phyloP scores from a whole-genome alignment of 495 filamentous ascomycete species.

The Clavariopsis aquatica region DNA sequence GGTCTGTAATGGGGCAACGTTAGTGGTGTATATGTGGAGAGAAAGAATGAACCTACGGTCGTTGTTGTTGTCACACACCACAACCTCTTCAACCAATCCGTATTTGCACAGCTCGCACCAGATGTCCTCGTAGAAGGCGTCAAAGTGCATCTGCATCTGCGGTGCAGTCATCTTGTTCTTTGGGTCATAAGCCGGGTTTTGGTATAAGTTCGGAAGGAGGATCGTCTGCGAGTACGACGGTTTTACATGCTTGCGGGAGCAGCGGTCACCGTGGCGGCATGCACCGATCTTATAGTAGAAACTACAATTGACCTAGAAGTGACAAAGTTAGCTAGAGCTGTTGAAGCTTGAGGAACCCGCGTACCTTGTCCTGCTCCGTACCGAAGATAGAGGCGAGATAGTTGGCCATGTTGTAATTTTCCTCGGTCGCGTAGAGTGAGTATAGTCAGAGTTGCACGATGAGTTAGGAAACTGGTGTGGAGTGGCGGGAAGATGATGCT shows the following conservation, averaged over 20 bases:
- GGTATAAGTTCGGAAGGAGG: slow-evolving; percentile 97
- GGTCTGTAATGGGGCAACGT: slow-evolving; percentile 54
- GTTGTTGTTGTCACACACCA: slow-evolving; percentile 74
- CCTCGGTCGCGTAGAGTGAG: neutral
- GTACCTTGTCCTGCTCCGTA: slow-evolving; percentile 95
- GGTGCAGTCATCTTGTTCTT: slow-evolving; percentile 93
- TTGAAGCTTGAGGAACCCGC: neutral
- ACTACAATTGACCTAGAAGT: slow-evolving; percentile 60
- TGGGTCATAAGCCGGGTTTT: slow-evolving; percentile 96
- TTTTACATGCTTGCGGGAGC: slow-evolving; percentile 97
- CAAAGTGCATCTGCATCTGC: slow-evolving; percentile 98
- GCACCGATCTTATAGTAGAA: slow-evolving; percentile 98
- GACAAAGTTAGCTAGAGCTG: slow-evolving; percentile 16
- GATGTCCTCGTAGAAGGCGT: slow-evolving; percentile 99
- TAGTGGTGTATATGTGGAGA: slow-evolving; percentile 3
- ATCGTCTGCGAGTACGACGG: slow-evolving; percentile 97
- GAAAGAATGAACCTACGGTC: slow-evolving; percentile 65
- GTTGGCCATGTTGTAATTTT: slow-evolving; percentile 69
- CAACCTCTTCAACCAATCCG: slow-evolving; percentile 51
- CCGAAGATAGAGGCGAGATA: slow-evolving; percentile 99
- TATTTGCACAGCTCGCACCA: slow-evolving; percentile 89
- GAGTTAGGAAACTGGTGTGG: neutral
- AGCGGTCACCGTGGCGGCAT: slow-evolving; percentile 96
- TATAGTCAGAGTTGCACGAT: neutral
- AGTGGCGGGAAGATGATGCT: neutral